Conservation (phyloP, 192 early-diverging fungal species). For the Coemansia sp. region DNA sequence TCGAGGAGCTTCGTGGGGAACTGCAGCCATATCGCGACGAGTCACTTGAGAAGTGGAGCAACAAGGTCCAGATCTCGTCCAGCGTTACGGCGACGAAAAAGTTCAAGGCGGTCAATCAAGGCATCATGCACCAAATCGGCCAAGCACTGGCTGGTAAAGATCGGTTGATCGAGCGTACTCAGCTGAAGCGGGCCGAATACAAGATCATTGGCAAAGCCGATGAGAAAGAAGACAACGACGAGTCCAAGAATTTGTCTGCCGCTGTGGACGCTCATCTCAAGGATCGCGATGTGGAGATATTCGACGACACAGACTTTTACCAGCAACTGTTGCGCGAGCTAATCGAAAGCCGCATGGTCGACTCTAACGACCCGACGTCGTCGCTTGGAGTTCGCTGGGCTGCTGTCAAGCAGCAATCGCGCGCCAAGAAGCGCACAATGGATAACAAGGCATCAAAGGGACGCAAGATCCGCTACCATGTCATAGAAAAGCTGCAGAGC, state of each 20-base stretch:
- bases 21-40: conserved; percentile 82
- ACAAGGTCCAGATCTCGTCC: conserved; percentile 77
- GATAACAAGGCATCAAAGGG: conserved; percentile 93
- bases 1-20: conserved; percentile 22
- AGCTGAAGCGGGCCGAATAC: conserved; percentile 78
- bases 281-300: conserved; percentile 69
- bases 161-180: conserved; percentile 84
- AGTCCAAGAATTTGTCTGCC: conserved; percentile 63
- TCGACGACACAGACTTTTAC: conserved; percentile 97
- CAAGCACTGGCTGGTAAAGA: conserved; percentile 71
- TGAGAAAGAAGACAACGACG: conserved; percentile 2
- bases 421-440: conserved; percentile 67
- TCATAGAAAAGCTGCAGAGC: conserved; percentile 96
- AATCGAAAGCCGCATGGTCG: conserved; percentile 91
- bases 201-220: conserved; percentile 42
- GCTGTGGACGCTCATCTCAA: conserved; percentile 66
- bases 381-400: conserved; percentile 80
- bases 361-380: conserved; percentile 86
- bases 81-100: conserved; percentile 79
- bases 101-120: conserved; percentile 95
- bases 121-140: conserved; percentile 74
- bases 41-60: conserved; percentile 94
- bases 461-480: conserved; percentile 87
- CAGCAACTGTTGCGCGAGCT: conserved; percentile 91
- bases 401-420: conserved; percentile 70